A percentile compares a stretch with the other conserved stretches of the same genome.
These are phyloP conservation scores for Backusella morwellensis DNA, from an alignment of 192 early-diverging fungal genomes.

Conservation along the genomic window DNA sequence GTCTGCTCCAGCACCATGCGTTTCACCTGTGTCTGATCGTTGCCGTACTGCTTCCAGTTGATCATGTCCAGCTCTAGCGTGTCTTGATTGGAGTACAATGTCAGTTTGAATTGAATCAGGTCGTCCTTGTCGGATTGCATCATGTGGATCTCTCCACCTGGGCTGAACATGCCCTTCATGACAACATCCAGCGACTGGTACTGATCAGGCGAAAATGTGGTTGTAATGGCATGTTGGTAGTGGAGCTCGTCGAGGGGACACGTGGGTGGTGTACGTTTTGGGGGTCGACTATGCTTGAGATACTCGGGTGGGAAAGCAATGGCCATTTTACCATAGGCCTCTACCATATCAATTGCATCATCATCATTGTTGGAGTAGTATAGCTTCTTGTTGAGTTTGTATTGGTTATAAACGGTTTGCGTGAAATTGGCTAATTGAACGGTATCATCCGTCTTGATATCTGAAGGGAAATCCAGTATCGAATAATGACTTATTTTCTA, in stretches of 20 bases:
- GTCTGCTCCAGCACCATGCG: neutral
- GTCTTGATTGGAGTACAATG: neutral
- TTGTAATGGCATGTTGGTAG: neutral
- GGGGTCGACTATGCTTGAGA: neutral
- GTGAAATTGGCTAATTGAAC: neutral
- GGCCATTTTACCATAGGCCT: neutral
- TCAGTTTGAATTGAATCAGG: neutral
- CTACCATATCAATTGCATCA: neutral
- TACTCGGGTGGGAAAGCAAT: conserved; percentile 5
- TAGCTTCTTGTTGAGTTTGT: neutral
- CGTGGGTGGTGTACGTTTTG: neutral
- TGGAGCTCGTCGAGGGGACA: neutral
- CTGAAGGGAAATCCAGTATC: neutral
- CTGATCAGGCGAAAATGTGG: neutral
- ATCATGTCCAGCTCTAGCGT: neutral
- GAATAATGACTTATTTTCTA: neutral
- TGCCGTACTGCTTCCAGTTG: neutral
- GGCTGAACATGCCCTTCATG: neutral
- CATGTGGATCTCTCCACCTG: neutral
- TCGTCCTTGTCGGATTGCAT: neutral
- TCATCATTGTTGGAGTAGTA: neutral
- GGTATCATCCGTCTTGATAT: neutral
- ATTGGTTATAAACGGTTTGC: neutral
- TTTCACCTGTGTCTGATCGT: neutral
- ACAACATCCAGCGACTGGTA: neutral